A percentile compares a stretch with the other conserved stretches of the same genome.
Evolutionary conservation across 257 asterid genomes (phyloP).

Genomic region (Penstemon barbatus): DNA sequence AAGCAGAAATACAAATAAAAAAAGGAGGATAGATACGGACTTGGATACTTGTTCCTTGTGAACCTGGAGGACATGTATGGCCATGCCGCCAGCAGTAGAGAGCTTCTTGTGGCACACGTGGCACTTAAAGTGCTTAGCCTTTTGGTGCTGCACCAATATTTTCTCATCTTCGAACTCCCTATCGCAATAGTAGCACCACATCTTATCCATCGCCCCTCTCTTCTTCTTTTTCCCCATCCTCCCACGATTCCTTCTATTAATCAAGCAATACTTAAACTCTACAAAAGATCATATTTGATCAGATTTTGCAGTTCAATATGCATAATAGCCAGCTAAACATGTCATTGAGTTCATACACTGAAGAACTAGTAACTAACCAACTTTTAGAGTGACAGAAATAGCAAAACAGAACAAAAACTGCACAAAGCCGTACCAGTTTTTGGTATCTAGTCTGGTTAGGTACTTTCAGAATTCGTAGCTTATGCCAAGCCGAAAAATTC

Average conservation of each 20-base stretch:
- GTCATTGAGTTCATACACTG: too few relatives aligned
- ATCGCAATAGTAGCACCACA: conserved; percentile 96
- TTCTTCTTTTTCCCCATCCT: conserved; percentile 95
- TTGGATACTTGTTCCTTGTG: conserved; percentile 87
- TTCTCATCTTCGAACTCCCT: conserved; percentile 98
- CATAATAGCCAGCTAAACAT: too few relatives aligned
- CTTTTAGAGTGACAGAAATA: too few relatives aligned
- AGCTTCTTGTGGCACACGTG: conserved; percentile 97
- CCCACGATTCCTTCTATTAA: neutral
- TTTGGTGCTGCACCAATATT: conserved; percentile 95
- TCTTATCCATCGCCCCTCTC: conserved; percentile 69
- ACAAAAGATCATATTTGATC: too few relatives aligned
- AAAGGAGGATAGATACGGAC: conserved; percentile 32
- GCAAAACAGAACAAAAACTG: too few relatives aligned
- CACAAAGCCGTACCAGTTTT: too few relatives aligned
- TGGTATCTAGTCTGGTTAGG: too few relatives aligned
- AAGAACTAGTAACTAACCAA: too few relatives aligned
- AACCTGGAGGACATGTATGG: conserved; percentile 94
- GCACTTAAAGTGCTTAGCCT: conserved; percentile 96
- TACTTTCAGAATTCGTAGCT: too few relatives aligned
- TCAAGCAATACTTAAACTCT: neutral
- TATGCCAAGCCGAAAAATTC: too few relatives aligned
- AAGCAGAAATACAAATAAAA: neutral
- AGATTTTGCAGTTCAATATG: too few relatives aligned
- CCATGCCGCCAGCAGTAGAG: conserved; percentile 96